Conservation (phyloP, 148 eudicot species). For the Arctostaphylos glauca region DNA sequence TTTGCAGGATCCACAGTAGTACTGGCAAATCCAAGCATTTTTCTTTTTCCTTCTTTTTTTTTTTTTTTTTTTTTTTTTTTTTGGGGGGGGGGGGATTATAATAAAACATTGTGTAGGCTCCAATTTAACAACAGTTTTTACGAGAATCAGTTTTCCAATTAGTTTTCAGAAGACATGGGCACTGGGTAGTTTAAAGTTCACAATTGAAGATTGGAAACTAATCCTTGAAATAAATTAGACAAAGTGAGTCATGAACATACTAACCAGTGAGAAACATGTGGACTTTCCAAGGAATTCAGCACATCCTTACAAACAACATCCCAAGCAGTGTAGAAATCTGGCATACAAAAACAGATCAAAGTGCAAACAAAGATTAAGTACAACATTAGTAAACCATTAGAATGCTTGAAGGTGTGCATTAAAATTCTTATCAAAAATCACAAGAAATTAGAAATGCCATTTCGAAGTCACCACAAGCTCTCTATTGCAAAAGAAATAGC, state of each 20-base stretch:
- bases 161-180: not conserved
- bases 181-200: not conserved
- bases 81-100: not conserved
- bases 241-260: slow-evolving; percentile 19
- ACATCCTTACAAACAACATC: slow-evolving; percentile 59
- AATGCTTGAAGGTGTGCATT: not conserved
- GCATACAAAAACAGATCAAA: not conserved
- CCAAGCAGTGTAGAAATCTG: slow-evolving; percentile 99
- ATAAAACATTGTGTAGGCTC: not conserved
- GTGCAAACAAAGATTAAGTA: not conserved
- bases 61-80: no score
- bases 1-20: not conserved
- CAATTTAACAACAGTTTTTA: not conserved
- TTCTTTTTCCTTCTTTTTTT: no score
- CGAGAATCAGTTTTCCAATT: not conserved
- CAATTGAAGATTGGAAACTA: slow-evolving; percentile 7
- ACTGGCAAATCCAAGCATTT: not conserved
- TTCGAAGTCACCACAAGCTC: not conserved
- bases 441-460: not conserved
- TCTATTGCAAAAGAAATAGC: not conserved
- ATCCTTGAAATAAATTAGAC: not conserved
- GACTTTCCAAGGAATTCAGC: slow-evolving; percentile 48
- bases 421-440: slow-evolving; percentile 12
- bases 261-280: slow-evolving; percentile 69
- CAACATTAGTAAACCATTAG: not conserved